phyloP scores from a whole-genome alignment of 1,284 basidiomycete genomes.

The Butyriboletus regius region DNA sequence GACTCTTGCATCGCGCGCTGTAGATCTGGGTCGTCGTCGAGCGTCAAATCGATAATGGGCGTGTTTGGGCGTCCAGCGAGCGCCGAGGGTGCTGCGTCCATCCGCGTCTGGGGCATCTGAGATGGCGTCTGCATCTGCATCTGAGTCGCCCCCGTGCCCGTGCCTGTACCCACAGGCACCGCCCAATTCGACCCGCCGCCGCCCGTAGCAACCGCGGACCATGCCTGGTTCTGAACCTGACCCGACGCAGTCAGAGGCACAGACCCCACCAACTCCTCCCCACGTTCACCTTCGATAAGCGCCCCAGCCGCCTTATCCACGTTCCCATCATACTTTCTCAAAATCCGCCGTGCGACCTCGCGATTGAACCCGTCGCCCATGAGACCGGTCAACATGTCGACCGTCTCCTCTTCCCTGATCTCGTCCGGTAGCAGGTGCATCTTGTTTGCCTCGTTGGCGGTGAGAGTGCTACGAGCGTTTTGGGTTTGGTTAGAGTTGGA shows the following conservation, averaged over 20 bases:
- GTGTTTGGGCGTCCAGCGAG: constrained; percentile 32
- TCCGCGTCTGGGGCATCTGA: constrained; percentile 7
- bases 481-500: neutral
- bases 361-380: constrained; percentile 38
- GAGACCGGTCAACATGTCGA: constrained; percentile 23
- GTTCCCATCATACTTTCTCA: constrained; percentile 53
- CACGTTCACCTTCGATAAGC: constrained; percentile 49
- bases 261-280: constrained; percentile 19
- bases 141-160: neutral
- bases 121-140: neutral
- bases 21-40: constrained; percentile 48
- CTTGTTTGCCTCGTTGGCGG: neutral
- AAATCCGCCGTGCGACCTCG: constrained; percentile 44
- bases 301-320: constrained; percentile 56
- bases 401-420: constrained; percentile 18
- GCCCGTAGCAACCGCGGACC: constrained; percentile 1
- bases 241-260: neutral
- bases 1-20: constrained; percentile 50
- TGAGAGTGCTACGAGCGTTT: neutral
- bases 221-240: constrained; percentile 16
- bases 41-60: constrained; percentile 49
- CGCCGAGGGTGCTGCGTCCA: constrained; percentile 6
- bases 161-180: neutral
- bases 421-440: constrained; percentile 24
- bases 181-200: constrained; percentile 7